Evolutionary conservation across 352 stramenopile genomes (phyloP).

Genomic region (Phytophthora vignae): DNA sequence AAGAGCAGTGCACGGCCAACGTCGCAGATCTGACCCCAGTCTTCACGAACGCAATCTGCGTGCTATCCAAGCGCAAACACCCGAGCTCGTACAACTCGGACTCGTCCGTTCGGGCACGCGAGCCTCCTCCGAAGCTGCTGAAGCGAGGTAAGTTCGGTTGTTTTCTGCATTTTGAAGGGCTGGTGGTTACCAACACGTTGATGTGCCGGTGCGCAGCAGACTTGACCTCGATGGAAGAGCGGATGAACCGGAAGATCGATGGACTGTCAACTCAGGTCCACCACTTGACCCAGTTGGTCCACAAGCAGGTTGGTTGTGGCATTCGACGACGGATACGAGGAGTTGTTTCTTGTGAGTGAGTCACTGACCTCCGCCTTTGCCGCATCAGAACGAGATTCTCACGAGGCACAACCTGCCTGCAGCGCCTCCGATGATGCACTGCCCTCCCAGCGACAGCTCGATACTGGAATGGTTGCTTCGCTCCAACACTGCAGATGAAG

Average conservation of each 20-base stretch:
- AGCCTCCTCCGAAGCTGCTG: constrained; percentile 65
- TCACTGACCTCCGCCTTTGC: constrained; percentile 5
- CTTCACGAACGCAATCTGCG: constrained; percentile 89
- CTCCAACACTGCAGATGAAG: constrained; percentile 57
- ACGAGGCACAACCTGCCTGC: constrained; percentile 50
- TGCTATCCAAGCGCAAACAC: constrained; percentile 88
- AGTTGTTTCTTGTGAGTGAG: not conserved
- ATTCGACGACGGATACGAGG: not conserved
- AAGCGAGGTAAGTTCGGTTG: constrained; percentile 69
- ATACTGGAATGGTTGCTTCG: constrained; percentile 77
- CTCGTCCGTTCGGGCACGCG: constrained; percentile 50
- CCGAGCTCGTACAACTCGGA: constrained; percentile 56
- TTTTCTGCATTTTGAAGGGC: not conserved
- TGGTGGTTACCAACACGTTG: not conserved
- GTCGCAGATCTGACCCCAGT: constrained; percentile 78
- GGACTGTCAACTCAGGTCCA: constrained; percentile 58
- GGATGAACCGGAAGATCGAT: constrained; percentile 63
- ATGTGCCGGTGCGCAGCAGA: constrained; percentile 41
- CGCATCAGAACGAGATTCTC: constrained; percentile 56
- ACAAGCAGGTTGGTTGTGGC: constrained; percentile 57
- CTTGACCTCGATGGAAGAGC: constrained; percentile 67
- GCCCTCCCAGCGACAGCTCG: constrained; percentile 35
- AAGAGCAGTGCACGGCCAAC: constrained; percentile 86
- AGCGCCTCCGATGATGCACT: constrained; percentile 26
- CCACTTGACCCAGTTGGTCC: constrained; percentile 64